These are phyloP conservation scores for Iris macrosiphon DNA, from an alignment of 106 monocot species.

Conservation along the genomic window DNA sequence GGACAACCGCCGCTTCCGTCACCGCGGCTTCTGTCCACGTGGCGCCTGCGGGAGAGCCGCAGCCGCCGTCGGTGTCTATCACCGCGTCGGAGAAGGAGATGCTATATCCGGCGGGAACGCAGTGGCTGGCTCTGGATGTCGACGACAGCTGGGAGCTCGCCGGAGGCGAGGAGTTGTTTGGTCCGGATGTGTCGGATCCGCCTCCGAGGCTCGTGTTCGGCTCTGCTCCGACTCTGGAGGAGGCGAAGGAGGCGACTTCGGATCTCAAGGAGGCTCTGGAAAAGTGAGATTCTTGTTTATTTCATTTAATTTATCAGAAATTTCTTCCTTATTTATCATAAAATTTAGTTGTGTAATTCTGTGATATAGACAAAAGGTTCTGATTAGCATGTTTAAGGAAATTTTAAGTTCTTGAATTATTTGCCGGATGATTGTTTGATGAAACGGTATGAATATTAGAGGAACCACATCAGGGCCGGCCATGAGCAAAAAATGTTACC, in stretches of 20 bases:
- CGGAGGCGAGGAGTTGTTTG: conserved; percentile 4
- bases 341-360: too few relatives aligned
- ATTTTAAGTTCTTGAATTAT: too few relatives aligned
- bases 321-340: too few relatives aligned
- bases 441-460: too few relatives aligned
- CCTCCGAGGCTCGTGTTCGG: conserved; percentile 53
- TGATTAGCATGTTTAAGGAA: too few relatives aligned
- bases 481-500: too few relatives aligned
- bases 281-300: conserved; percentile 26
- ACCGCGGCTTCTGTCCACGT: conserved; percentile 3
- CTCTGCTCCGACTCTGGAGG: conserved; percentile 43
- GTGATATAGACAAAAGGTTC: too few relatives aligned
- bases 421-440: too few relatives aligned
- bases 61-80: conserved; percentile 9
- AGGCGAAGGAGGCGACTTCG: conserved; percentile 48
- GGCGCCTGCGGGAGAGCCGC: conserved; percentile 9
- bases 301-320: too few relatives aligned
- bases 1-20: not conserved
- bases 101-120: too few relatives aligned
- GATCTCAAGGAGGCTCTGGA: conserved; percentile 61
- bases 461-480: too few relatives aligned
- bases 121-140: conserved; percentile 21
- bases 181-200: conserved; percentile 4
- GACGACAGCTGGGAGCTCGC: conserved; percentile 34
- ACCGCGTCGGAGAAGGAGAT: conserved; percentile 8